Base-by-base conservation (phyloP, 148 eudicot genomes). In the Heliamphora exappendiculata region DNA sequence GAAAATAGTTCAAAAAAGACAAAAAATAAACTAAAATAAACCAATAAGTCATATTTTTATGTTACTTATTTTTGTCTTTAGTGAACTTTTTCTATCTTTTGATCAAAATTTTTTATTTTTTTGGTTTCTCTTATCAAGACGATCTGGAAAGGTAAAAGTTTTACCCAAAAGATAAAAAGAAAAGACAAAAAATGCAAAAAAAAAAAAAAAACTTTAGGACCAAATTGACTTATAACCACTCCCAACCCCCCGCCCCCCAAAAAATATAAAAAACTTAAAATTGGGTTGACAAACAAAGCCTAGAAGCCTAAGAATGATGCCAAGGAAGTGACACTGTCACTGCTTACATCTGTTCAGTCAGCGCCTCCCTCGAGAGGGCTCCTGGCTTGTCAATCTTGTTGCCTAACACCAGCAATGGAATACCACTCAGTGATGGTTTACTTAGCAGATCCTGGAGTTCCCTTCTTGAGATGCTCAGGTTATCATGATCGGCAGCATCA, bases 401-500 rank as follows among this genome's bases (percentile, higher is more conserved):
- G 65, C 99, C 99, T 20, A 96, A 88, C 57, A 96, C 99, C 79
- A 96, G 82, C 76, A 96, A 83, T 76, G 99, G 99, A 79, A 96
- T 96, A 62, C 97, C 99, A 68, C 81, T 82, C 59, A 96, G 81
- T 26, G 99, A 91, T 73, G 90, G 83, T 76, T 93, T 96, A 86
- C 87, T 87, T 64, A 96, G 88, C 75, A 96, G 85, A 81, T 96
- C 97, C 83, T 96, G 99, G 5, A 96, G 94, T 81, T 96, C 99
- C 69, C 93, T 89, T 79, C 80, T 93, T 76, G 99, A 91, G 80
- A 85, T 86, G 83, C 91, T 86, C 64, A 96, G 78, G 81, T 96
- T 96, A 71, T 93, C 99, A 59, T 87, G 93, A 84, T 93, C 99
- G 24, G 98, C 99, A 81, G 95, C 96, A 75, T 96, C 97, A 78